Conservation (phyloP, 1,284 basidiomycete genomes). For the Naganishia sp. region DNA sequence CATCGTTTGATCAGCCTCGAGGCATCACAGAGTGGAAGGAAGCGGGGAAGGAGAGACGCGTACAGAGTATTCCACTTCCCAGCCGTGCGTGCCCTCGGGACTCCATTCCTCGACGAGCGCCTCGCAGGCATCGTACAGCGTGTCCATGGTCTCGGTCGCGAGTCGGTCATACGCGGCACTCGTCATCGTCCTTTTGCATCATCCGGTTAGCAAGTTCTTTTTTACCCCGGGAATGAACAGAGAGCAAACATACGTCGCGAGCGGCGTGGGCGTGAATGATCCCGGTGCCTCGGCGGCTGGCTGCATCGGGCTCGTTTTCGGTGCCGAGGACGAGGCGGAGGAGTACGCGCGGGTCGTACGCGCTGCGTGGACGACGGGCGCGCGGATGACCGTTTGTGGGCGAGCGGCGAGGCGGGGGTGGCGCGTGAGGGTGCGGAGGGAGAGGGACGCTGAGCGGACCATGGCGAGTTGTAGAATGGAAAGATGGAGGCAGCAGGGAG, state of each 20-base stretch:
- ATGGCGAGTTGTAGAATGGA: not conserved
- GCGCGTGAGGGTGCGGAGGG: not conserved
- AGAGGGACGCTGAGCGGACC: not conserved
- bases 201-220: too few species aligned
- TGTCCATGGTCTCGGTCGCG: conserved; percentile 81
- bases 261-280: conserved; percentile 2
- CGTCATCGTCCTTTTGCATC: conserved; percentile 60
- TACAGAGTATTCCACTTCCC: conserved; percentile 95
- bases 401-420: not conserved
- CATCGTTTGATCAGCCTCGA: not conserved
- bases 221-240: not conserved
- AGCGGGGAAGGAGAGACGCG: conserved; percentile 55
- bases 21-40: not conserved
- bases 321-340: too few species aligned
- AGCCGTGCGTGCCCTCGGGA: conserved; percentile 56
- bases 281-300: conserved; percentile 29
- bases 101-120: conserved; percentile 65
- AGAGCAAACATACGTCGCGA: conserved; percentile 5
- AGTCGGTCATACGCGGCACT: conserved; percentile 72
- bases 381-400: not conserved
- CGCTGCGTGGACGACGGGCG: not conserved
- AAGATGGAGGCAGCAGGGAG: not conserved
- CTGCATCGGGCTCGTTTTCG: conserved; percentile 13
- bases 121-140: conserved; percentile 77
- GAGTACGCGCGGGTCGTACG: not conserved